Evolutionary conservation across 495 filamentous ascomycete genomes (phyloP).

Genomic region (Hyaloscypha bicolor): DNA sequence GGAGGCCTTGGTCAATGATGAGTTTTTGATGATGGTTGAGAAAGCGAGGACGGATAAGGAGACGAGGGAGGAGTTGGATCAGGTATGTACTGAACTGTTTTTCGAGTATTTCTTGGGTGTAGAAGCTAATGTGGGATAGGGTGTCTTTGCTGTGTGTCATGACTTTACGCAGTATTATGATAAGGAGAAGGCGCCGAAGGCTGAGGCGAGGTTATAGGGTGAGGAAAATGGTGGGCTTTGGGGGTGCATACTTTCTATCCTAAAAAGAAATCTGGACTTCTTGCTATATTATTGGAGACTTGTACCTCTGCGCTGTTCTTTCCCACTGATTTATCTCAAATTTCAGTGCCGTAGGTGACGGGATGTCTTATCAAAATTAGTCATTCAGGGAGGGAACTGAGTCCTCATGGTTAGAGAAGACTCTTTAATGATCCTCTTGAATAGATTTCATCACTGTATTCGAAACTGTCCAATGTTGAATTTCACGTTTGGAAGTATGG

Average conservation of each 20-base stretch:
- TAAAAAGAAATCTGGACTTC: no score
- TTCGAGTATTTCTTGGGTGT: not conserved
- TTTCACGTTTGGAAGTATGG: no score
- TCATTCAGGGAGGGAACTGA: no score
- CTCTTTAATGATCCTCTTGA: no score
- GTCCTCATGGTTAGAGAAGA: no score
- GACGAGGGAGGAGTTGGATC: constrained; percentile 8
- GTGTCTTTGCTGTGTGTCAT: constrained; percentile 6
- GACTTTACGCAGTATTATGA: constrained; percentile 11
- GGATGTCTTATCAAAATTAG: no score
- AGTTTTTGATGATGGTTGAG: constrained; percentile 43
- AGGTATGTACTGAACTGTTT: not conserved
- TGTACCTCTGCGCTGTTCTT: no score
- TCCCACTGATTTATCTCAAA: no score
- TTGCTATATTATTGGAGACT: no score
- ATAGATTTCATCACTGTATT: no score
- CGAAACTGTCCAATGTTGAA: no score
- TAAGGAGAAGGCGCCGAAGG: not conserved
- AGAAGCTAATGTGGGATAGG: not conserved
- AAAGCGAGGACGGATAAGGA: constrained; percentile 30
- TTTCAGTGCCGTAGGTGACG: no score
- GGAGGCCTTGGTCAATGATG: constrained; percentile 40
- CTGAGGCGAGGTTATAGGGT: not conserved
- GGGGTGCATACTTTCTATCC: not conserved
- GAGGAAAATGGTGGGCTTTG: not conserved